Evolutionary conservation across 2,329 filamentous ascomycete genomes (phyloP).

Genomic region (Apiospora marii): DNA sequence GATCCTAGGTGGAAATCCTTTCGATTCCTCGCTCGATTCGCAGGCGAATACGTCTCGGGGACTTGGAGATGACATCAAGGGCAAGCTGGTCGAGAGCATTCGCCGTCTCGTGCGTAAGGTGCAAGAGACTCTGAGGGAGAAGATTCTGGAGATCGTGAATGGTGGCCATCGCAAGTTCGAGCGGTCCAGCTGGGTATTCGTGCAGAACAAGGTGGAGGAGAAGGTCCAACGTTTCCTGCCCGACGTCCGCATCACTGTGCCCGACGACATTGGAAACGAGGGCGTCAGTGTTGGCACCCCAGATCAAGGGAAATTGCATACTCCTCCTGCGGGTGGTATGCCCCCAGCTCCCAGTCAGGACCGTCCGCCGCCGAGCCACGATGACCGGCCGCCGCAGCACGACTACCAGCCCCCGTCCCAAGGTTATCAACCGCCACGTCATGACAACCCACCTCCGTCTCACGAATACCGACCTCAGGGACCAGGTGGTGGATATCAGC

Average conservation of each 20-base stretch:
- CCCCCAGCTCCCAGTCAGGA: conserved; percentile 2
- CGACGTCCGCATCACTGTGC: conserved; percentile 53
- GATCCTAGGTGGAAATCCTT: conserved; percentile 56
- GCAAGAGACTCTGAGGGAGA: conserved; percentile 53
- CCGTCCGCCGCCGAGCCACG: background rate
- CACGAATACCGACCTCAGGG: conserved; percentile 9
- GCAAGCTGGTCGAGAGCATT: conserved; percentile 53
- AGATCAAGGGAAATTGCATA: conserved; percentile 34
- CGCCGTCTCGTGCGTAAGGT: conserved; percentile 53
- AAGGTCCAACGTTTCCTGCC: conserved; percentile 56
- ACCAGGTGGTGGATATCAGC: background rate
- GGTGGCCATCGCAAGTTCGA: conserved; percentile 57
- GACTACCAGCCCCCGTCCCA: background rate
- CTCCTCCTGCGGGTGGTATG: background rate
- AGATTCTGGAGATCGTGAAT: conserved; percentile 54
- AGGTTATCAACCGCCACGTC: background rate
- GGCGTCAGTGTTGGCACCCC: conserved; percentile 52
- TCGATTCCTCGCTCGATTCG: conserved; percentile 51
- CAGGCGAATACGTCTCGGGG: conserved; percentile 42
- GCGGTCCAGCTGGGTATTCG: conserved; percentile 54
- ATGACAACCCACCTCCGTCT: background rate
- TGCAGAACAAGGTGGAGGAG: conserved; percentile 53
- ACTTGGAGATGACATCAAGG: conserved; percentile 52
- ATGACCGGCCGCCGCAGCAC: background rate
- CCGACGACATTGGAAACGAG: conserved; percentile 56